Percentiles rank a stretch among this genome's conserved stretches.
phyloP scores from a whole-genome alignment of 2,329 filamentous ascomycete species.

The Didymella exigua region DNA sequence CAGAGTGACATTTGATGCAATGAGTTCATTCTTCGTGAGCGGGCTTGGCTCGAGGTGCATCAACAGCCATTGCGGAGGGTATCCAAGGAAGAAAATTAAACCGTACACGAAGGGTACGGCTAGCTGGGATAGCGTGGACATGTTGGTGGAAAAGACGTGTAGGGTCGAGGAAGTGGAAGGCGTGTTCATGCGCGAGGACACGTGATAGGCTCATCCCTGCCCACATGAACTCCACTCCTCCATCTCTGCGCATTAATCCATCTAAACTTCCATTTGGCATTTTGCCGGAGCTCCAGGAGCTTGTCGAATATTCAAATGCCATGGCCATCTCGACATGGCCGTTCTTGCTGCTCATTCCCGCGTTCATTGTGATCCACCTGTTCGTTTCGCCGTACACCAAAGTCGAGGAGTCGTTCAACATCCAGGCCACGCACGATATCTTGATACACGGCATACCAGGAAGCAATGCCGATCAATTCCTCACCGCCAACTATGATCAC shows the following conservation, averaged over 20 bases:
- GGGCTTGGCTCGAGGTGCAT: slow-evolving; percentile 63
- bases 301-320: neutral
- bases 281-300: neutral
- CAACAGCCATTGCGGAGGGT: slow-evolving; percentile 75
- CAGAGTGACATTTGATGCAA: slow-evolving; percentile 70
- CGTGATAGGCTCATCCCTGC: slow-evolving; percentile 26
- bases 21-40: slow-evolving; percentile 61
- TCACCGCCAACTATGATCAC: slow-evolving; percentile 80
- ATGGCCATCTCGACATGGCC: slow-evolving; percentile 36
- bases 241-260: neutral
- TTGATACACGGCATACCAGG: slow-evolving; percentile 77
- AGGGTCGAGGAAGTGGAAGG: neutral
- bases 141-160: slow-evolving; percentile 6
- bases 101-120: slow-evolving; percentile 71
- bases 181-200: slow-evolving; percentile 24
- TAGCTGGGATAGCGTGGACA: slow-evolving; percentile 48
- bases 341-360: slow-evolving; percentile 41
- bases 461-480: slow-evolving; percentile 57
- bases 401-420: slow-evolving; percentile 97
- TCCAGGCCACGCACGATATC: slow-evolving; percentile 92
- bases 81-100: slow-evolving; percentile 72
- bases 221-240: slow-evolving; percentile 2
- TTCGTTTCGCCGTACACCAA: slow-evolving; percentile 86
- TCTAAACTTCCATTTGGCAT: neutral
- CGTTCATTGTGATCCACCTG: slow-evolving; percentile 66